Base-by-base conservation (phyloP, 306 rosid genomes). In the Pyrus betulifolia region DNA sequence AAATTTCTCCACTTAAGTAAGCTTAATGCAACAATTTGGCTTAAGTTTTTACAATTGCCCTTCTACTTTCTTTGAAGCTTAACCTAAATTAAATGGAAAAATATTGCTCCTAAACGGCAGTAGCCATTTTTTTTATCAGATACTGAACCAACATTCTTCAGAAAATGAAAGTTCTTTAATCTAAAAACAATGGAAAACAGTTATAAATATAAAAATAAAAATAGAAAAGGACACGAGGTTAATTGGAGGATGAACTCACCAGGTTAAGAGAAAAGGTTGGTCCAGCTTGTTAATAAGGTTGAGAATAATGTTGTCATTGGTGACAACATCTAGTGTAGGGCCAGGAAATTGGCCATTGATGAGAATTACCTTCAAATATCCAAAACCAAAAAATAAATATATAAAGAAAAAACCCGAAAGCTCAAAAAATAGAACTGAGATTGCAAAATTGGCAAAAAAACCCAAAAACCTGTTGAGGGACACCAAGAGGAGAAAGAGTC, bases 271-370 rank as follows among this genome's bases (percentile, higher is more conserved):
- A 81, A 91, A 91, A 57, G 98, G 97, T 71, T 93, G 89, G 63
- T 91, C 96, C n/a, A 93, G 86, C 90, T 88, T 91, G 91, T 95
- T 95, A 72, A 95, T 66, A 42, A 95, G 97, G 84, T 95, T 90
- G 78, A 95, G 97, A 82, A 92, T 75, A 10, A 95, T 89, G 70
- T 92, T 95, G 82, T 95, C 86, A 76, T 95, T 95, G 70, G 97
- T 95, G 38, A 95, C 91, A 61, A 92, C 88, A 28, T 95, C 97
- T 70, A 95, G 92, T 79, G 76, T 87, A 63, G 99, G 99, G n/a
- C 99, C 99, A 67, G 99, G 99, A 85, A 95, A 92, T 75, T 92
- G 90, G 42, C 93, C 96, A 77, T 95, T 92, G 76, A 95, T 90
- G 13, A 95, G 93, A 71, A 95, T 95, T 54, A 92, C 99, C 99